A percentile compares a stretch with the other conserved stretches of the same genome.
These are phyloP conservation scores for Hymenoscyphus fructigenus DNA, from an alignment of 2,329 filamentous ascomycete genomes.

Conservation along the genomic window DNA sequence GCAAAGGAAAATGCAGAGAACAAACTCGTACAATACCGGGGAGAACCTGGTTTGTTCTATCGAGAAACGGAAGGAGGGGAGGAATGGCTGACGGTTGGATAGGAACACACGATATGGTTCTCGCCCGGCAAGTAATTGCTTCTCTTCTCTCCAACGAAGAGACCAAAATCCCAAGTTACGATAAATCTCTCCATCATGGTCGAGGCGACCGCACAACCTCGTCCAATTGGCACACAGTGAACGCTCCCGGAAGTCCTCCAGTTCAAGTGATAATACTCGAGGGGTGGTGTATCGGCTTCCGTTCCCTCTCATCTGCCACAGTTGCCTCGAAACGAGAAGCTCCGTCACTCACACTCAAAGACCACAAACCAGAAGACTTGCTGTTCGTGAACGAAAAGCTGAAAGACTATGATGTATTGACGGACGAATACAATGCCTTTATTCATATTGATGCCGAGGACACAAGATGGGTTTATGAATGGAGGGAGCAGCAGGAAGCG, in stretches of 20 bases:
- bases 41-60: constrained; percentile 53
- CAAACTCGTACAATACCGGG: constrained; percentile 62
- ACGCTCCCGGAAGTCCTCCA: constrained; percentile 29
- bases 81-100: constrained; percentile 8
- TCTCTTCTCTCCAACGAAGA: constrained; percentile 47
- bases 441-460: constrained; percentile 65
- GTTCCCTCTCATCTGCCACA: constrained; percentile 47
- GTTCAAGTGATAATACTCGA: constrained; percentile 63
- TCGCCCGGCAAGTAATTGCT: constrained; percentile 54
- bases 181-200: constrained; percentile 64
- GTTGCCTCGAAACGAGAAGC: constrained; percentile 45
- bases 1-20: constrained; percentile 55
- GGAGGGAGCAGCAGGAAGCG: constrained; percentile 65
- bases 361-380: constrained; percentile 55
- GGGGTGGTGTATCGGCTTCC: constrained; percentile 72
- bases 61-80: neutral
- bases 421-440: constrained; percentile 59
- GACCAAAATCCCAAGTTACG: constrained; percentile 61
- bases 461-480: constrained; percentile 63
- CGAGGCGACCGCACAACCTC: constrained; percentile 60
- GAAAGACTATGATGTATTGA: constrained; percentile 57
- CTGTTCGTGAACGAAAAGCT: constrained; percentile 59
- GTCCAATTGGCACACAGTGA: constrained; percentile 50
- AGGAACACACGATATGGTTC: constrained; percentile 61
- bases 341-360: constrained; percentile 47